These are phyloP conservation scores for Posidonia australis DNA, from an alignment of 106 monocot genomes.

Conservation along the genomic window DNA sequence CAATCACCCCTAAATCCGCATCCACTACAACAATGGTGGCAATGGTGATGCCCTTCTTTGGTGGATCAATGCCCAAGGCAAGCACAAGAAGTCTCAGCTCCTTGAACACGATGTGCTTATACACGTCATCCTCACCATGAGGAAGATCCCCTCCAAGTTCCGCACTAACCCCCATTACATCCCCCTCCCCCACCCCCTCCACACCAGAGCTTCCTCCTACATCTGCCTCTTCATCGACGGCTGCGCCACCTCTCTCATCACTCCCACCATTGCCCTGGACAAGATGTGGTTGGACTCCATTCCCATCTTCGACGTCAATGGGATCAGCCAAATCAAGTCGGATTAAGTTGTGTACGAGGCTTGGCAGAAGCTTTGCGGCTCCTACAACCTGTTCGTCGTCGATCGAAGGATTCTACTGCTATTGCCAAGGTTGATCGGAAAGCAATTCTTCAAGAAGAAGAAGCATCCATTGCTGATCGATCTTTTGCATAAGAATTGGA, in stretches of 20 bases:
- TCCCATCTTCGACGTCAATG: constrained; percentile 13
- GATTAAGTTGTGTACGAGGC: constrained; percentile 24
- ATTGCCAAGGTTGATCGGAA: too few species aligned
- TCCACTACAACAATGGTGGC: neutral
- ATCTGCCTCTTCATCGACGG: constrained; percentile 20
- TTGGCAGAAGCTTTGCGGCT: constrained; percentile 12
- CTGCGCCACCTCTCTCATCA: neutral
- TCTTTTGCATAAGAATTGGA: constrained; percentile 13
- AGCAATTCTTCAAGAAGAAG: too few species aligned
- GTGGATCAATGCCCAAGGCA: too few species aligned
- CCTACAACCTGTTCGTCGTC: constrained; percentile 24
- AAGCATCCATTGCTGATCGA: constrained; percentile 12
- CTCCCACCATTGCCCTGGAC: neutral
- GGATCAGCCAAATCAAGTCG: neutral
- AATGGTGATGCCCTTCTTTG: constrained; percentile 21
- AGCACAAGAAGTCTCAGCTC: too few species aligned
- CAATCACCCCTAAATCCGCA: too few species aligned
- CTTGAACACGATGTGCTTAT: constrained; percentile 31
- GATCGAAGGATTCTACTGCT: constrained; percentile 14
- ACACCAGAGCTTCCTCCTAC: too few species aligned
- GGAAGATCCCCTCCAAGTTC: too few species aligned
- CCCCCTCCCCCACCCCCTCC: too few species aligned
- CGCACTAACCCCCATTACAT: too few species aligned
- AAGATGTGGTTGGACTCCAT: constrained; percentile 1
- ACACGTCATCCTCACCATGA: constrained; percentile 35